A percentile compares a stretch with the other conserved stretches of the same genome.
Evolutionary conservation across 495 filamentous ascomycete genomes (phyloP).

Genomic region (Podospora pseudocomata): DNA sequence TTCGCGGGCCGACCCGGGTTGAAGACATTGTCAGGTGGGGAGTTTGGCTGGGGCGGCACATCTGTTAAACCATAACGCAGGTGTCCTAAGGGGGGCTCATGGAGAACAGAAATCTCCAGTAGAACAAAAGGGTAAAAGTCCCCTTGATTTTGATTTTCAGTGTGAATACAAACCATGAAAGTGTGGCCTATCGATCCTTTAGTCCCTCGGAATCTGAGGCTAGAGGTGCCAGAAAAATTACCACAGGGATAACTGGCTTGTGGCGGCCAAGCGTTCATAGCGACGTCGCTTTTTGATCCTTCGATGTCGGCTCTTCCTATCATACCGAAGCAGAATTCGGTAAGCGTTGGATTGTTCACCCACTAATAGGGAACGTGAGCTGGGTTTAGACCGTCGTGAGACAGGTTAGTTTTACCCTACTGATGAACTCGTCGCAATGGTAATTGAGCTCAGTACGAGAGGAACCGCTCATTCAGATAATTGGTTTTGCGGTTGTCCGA

Average conservation of each 20-base stretch:
- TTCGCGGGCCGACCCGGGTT: conserved; percentile 63
- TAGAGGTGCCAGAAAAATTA: conserved; percentile 77
- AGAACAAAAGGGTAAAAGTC: conserved; percentile 77
- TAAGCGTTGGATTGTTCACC: conserved; percentile 58
- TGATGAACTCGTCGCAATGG: conserved; percentile 56
- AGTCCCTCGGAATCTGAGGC: conserved; percentile 72
- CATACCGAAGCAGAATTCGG: conserved; percentile 49
- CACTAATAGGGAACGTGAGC: conserved; percentile 53
- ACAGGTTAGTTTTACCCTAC: conserved; percentile 51
- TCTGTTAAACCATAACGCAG: conserved; percentile 68
- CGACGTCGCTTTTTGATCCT: conserved; percentile 47
- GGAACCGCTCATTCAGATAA: conserved; percentile 68
- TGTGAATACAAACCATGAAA: conserved; percentile 75
- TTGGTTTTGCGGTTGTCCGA: conserved; percentile 68
- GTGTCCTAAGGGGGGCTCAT: conserved; percentile 67
- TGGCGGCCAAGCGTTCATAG: conserved; percentile 46
- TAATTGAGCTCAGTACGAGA: conserved; percentile 71
- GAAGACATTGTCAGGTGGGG: conserved; percentile 69
- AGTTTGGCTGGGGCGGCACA: conserved; percentile 68
- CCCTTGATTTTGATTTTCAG: conserved; percentile 78
- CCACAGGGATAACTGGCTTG: conserved; percentile 65
- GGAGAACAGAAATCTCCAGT: conserved; percentile 74
- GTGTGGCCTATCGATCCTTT: conserved; percentile 74
- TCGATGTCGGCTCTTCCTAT: conserved; percentile 56
- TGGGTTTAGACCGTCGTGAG: conserved; percentile 45